Conservation (phyloP, 495 filamentous ascomycete genomes). For the Chaetomidium leptoderma region DNA sequence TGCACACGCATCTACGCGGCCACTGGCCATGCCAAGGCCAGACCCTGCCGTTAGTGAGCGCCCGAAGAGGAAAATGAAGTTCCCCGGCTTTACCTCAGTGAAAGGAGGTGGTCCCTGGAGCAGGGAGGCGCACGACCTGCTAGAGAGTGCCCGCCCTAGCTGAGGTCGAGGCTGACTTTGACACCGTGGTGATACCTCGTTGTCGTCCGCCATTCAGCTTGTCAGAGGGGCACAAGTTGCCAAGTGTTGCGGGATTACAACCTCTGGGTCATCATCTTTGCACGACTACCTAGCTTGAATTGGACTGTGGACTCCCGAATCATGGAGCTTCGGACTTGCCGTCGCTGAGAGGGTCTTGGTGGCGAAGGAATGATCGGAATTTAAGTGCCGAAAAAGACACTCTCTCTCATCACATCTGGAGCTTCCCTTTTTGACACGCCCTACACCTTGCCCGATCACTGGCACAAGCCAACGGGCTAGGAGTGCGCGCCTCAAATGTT, state of each 20-base stretch:
- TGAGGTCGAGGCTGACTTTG: constrained; percentile 11
- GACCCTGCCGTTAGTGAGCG: constrained; percentile 19
- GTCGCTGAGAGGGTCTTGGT: no score
- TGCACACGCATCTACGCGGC: constrained; percentile 1
- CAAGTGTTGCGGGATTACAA: neutral
- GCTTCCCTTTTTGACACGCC: neutral
- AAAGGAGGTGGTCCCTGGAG: constrained; percentile 50
- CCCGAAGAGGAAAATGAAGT: constrained; percentile 28
- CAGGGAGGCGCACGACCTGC: constrained; percentile 48
- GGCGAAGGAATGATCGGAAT: neutral
- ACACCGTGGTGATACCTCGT: no score
- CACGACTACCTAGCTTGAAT: neutral
- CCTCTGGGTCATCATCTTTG: neutral
- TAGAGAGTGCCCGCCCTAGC: constrained; percentile 41
- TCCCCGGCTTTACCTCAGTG: constrained; percentile 39
- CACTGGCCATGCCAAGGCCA: constrained; percentile 4
- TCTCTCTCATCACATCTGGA: neutral
- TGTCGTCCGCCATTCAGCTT: neutral
- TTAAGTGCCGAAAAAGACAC: neutral
- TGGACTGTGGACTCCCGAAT: neutral
- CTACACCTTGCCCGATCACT: neutral
- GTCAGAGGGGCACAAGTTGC: neutral
- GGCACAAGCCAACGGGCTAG: neutral
- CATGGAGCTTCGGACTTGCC: neutral
- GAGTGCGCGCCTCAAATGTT: neutral